These are phyloP conservation scores for Solidago caesia DNA, from an alignment of 129 eudicot species.

Conservation along the genomic window DNA sequence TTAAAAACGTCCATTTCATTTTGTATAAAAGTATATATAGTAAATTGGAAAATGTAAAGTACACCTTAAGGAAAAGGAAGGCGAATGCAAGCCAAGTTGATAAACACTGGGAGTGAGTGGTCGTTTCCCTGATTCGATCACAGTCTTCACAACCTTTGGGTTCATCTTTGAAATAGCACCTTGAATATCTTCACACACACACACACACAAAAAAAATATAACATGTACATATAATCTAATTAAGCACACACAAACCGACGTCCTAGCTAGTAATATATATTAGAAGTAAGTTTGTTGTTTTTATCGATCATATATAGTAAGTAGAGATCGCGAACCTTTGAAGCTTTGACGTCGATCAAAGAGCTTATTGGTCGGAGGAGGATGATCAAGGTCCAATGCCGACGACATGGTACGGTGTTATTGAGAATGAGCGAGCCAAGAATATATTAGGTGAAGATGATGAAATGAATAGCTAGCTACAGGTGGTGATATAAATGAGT, in stretches of 20 bases:
- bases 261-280: not conserved
- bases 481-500: not conserved
- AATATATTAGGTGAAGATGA: too few relatives aligned
- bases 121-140: constrained; percentile 14
- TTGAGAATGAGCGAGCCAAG: not conserved
- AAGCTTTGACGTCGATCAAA: constrained; percentile 12
- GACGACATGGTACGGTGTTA: not conserved
- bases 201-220: too few relatives aligned
- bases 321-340: not conserved
- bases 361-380: not conserved
- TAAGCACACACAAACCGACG: not conserved
- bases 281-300: not conserved
- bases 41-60: too few relatives aligned
- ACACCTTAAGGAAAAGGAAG: too few relatives aligned
- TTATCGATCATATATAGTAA: not conserved
- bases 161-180: constrained; percentile 17
- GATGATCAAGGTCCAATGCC: not conserved
- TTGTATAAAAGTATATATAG: too few relatives aligned
- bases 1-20: too few relatives aligned
- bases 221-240: too few relatives aligned
- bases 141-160: constrained; percentile 10
- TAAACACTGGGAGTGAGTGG: not conserved
- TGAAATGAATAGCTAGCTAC: not conserved
- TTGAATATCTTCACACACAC: not conserved
- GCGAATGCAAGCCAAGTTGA: not conserved